Percentiles rank a stretch among this genome's conserved stretches.
Evolutionary conservation across 768 basidiomycete species (phyloP).

Genomic region (Termitomyces sp.): DNA sequence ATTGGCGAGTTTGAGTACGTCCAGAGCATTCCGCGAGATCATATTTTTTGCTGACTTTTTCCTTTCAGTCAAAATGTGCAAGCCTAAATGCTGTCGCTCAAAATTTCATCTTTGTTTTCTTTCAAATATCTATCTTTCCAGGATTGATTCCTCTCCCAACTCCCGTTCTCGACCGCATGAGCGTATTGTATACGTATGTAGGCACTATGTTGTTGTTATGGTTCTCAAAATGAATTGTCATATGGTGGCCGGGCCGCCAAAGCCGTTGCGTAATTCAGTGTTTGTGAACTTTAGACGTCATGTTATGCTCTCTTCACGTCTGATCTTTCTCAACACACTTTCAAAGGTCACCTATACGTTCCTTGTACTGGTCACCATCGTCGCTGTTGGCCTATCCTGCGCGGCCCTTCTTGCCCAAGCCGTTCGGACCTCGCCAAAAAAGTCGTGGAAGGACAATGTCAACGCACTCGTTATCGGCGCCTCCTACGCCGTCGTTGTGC

Average conservation of each 20-base stretch:
- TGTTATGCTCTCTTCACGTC: constrained; percentile 39
- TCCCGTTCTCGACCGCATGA: background rate
- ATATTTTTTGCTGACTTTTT: background rate
- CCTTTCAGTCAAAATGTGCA: constrained; percentile 44
- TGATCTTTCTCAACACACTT: constrained; percentile 39
- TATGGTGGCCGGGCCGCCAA: constrained; percentile 3
- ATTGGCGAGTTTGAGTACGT: constrained; percentile 60
- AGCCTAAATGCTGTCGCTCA: constrained; percentile 24
- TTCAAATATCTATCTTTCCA: constrained; percentile 2
- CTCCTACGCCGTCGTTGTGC: constrained; percentile 69
- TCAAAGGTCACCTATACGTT: constrained; percentile 55
- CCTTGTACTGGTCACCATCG: constrained; percentile 47
- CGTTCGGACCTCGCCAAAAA: constrained; percentile 57
- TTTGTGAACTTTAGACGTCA: background rate
- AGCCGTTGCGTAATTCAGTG: background rate
- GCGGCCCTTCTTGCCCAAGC: constrained; percentile 69
- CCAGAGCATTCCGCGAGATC: background rate
- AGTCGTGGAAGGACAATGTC: constrained; percentile 60
- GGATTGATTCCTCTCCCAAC: constrained; percentile 15
- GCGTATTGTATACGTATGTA: constrained; percentile 1
- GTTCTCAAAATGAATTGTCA: background rate
- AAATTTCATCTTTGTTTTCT: constrained; percentile 7
- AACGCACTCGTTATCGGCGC: constrained; percentile 67
- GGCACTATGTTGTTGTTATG: background rate
- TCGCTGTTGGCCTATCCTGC: constrained; percentile 62